A percentile compares a stretch with the other conserved stretches of the same genome.
These are phyloP conservation scores for Annulohypoxylon moriforme DNA, from an alignment of 495 filamentous ascomycete species.

Conservation along the genomic window DNA sequence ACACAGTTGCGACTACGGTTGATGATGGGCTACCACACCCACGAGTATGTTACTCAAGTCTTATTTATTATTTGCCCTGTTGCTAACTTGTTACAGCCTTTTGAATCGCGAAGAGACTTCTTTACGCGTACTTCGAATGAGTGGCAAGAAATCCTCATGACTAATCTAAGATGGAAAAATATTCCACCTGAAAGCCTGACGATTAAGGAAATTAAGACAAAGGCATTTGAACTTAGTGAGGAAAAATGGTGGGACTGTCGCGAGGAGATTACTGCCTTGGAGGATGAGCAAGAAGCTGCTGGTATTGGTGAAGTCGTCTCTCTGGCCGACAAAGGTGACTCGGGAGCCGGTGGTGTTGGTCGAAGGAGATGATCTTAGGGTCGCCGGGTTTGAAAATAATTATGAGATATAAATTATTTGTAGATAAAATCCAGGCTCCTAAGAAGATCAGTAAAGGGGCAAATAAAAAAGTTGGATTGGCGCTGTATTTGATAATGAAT, in stretches of 20 bases:
- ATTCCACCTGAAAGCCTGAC: conserved; percentile 69
- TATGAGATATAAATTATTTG: background rate
- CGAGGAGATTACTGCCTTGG: conserved; percentile 90
- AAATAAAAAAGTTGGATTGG: background rate
- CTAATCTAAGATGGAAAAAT: conserved; percentile 69
- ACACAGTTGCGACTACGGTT: conserved; percentile 55
- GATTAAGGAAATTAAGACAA: conserved; percentile 90
- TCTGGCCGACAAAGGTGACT: conserved; percentile 74
- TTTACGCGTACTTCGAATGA: conserved; percentile 86
- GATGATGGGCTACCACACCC: conserved; percentile 72
- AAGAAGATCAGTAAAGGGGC: background rate
- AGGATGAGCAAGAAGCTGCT: conserved; percentile 96
- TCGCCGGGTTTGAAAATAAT: background rate
- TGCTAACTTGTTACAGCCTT: conserved; percentile 73
- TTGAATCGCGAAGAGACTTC: conserved; percentile 92
- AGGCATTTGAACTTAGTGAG: conserved; percentile 88
- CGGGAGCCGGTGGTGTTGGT: conserved; percentile 64
- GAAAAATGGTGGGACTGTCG: conserved; percentile 99
- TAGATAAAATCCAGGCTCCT: background rate
- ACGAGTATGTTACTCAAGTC: conserved; percentile 49
- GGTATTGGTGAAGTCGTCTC: conserved; percentile 96
- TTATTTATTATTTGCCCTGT: background rate
- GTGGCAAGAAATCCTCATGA: conserved; percentile 88
- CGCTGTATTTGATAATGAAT: background rate
- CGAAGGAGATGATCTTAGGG: conserved; percentile 63